Conservation (phyloP, 2,329 filamentous ascomycete species). For the Epichloe sp. region DNA sequence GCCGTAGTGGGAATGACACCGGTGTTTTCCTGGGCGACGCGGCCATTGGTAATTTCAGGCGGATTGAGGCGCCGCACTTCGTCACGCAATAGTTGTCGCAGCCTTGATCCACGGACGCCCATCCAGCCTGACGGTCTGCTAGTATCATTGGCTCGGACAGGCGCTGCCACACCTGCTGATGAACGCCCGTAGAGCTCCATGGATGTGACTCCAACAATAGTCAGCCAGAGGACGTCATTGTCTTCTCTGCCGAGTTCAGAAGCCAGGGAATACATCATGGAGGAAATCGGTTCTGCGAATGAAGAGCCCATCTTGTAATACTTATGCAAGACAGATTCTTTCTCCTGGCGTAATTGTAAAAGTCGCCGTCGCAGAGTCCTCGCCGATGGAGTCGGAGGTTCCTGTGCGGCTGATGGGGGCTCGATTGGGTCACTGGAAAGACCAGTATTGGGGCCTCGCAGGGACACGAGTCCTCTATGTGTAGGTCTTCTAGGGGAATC, state of each 20-base stretch:
- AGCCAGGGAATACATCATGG: slow-evolving; percentile 85
- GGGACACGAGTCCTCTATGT: slow-evolving; percentile 45
- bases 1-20: slow-evolving; percentile 86
- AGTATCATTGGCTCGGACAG: slow-evolving; percentile 40
- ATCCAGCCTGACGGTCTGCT: slow-evolving; percentile 59
- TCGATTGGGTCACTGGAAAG: slow-evolving; percentile 36
- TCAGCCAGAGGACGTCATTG: slow-evolving; percentile 89
- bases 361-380: slow-evolving; percentile 60
- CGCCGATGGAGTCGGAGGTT: slow-evolving; percentile 52
- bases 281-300: slow-evolving; percentile 89
- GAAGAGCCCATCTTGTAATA: slow-evolving; percentile 85
- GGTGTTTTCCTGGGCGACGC: slow-evolving; percentile 49
- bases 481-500: slow-evolving; percentile 48
- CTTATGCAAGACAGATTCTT: slow-evolving; percentile 60
- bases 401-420: slow-evolving; percentile 45
- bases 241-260: slow-evolving; percentile 93
- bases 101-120: slow-evolving; percentile 66
- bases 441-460: slow-evolving; percentile 33
- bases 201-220: slow-evolving; percentile 89
- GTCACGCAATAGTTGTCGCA: slow-evolving; percentile 76
- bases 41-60: slow-evolving; percentile 50
- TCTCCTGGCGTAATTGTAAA: slow-evolving; percentile 59
- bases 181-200: slow-evolving; percentile 84
- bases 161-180: slow-evolving; percentile 60
- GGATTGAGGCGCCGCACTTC: slow-evolving; percentile 92